phyloP scores from a whole-genome alignment of 805 yeast genomes.

The Teunomyces kruisii region DNA sequence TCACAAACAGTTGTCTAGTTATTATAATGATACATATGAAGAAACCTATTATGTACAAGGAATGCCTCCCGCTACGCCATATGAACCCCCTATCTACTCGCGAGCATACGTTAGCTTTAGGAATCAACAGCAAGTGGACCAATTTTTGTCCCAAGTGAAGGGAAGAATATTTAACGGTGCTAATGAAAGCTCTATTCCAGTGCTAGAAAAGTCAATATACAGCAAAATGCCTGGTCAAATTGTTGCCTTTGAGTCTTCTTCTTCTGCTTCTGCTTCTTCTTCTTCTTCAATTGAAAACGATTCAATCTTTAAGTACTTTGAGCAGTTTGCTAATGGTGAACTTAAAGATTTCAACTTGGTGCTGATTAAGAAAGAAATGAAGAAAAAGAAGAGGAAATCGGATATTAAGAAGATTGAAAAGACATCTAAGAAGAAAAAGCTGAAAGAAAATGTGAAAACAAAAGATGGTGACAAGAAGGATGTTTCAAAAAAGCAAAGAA shows the following conservation, averaged over 20 bases:
- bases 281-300: slow-evolving; percentile 16
- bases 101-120: slow-evolving; percentile 17
- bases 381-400: slow-evolving; percentile 12
- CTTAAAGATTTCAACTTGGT: slow-evolving; percentile 2
- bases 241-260: neutral
- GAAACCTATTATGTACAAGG: slow-evolving; percentile 18
- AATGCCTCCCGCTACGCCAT: slow-evolving; percentile 12
- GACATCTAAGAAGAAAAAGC: slow-evolving; percentile 3
- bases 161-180: slow-evolving; percentile 24
- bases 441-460: neutral
- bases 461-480: slow-evolving; percentile 7
- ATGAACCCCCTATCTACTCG: slow-evolving; percentile 19
- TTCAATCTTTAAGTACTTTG: slow-evolving; percentile 17
- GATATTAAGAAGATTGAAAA: slow-evolving; percentile 6
- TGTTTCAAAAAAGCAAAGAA: slow-evolving; percentile 8
- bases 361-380: slow-evolving; percentile 3
- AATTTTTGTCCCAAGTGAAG: slow-evolving; percentile 10
- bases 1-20: slow-evolving; percentile 18
- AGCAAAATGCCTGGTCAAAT: slow-evolving; percentile 22
- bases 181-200: slow-evolving; percentile 31
- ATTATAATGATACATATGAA: slow-evolving; percentile 5
- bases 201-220: slow-evolving; percentile 33
- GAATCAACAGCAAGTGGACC: slow-evolving; percentile 7
- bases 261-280: too few species aligned
- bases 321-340: slow-evolving; percentile 17